phyloP scores from a whole-genome alignment of 1,284 basidiomycete species.

The Apiotrichum montevideense region DNA sequence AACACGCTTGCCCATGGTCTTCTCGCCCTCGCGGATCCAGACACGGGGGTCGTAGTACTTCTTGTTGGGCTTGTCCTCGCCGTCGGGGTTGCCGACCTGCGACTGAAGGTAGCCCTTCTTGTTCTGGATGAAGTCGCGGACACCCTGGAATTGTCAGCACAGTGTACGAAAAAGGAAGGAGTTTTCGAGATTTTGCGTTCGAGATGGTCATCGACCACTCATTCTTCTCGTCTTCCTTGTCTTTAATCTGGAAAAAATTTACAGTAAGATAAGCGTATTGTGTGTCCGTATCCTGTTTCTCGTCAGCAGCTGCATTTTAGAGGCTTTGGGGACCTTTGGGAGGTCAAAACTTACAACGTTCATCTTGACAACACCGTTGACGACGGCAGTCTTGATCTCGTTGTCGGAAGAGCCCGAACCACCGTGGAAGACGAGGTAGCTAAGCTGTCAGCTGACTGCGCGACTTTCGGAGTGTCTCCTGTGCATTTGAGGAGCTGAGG shows the following conservation, averaged over 20 bases:
- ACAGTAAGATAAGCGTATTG: conserved; percentile 52
- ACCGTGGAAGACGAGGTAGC: conserved; percentile 99
- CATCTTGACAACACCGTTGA: conserved; percentile 94
- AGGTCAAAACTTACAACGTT: conserved; percentile 57
- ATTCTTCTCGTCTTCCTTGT: too few species aligned
- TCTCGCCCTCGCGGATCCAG: conserved; percentile 98
- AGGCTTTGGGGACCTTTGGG: too few species aligned
- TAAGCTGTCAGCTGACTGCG: conserved; percentile 33
- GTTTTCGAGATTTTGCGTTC: too few species aligned
- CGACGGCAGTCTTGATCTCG: conserved; percentile 89
- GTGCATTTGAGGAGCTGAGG: too few species aligned
- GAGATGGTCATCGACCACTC: too few species aligned
- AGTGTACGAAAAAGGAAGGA: too few species aligned
- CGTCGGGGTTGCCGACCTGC: conserved; percentile 93
- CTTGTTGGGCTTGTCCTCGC: conserved; percentile 93
- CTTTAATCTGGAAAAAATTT: too few species aligned
- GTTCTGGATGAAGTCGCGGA: conserved; percentile 77
- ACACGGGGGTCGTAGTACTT: conserved; percentile 92
- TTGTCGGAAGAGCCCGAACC: conserved; percentile 96
- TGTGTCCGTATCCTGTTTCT: conserved; percentile 56
- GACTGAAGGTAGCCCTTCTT: conserved; percentile 79
- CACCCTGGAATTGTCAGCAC: conserved; percentile 62
- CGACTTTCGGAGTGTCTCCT: too few species aligned
- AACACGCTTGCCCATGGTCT: conserved; percentile 81
- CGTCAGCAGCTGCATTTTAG: too few species aligned